Evolutionary conservation across 345 rosid genomes (phyloP), one percentile per base, ranked within the genome.

Genomic region (Citrus trifoliata): DNA sequence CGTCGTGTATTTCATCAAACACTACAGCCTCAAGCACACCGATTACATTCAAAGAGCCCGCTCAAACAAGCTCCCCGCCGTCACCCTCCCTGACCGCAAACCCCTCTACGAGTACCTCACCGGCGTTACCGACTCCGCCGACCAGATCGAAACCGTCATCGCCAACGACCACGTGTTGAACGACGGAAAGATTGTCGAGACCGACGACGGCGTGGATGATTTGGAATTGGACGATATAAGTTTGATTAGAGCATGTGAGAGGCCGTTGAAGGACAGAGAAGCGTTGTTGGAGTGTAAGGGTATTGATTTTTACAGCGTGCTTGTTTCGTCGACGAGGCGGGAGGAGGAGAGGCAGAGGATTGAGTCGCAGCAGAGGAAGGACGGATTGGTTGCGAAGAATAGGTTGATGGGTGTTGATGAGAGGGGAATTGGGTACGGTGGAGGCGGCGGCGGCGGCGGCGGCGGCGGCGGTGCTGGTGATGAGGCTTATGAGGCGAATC

Each of bases 311-410:
- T 88, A 90, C 32, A 82, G 94, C 37, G 97, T 91, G 3, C 78
- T 96, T 27, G 95, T 91, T 48, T 90, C 90, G 24, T 85, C 97
- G 22, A 96, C 94, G 10, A 90, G 88, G 78, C 87, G 98, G 32
- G 98, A 91, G 51, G 97, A 93, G 83, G 99, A 96, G 77, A 81
- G 92, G 79, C 97, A 91, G 86, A 94, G 94, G 76, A 80, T 94
- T n/a, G 98, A 93, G 77, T 89, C 93, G 61, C 97, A 94, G 77
- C 97, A 90, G 86, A 86, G 99, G 84, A 96, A 96, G 84, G 98
- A 96, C 60, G 99, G 99, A 2, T 85, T 96, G 75, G 98, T 96
- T 32, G 96, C 97, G 3, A 95, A 95, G 85, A 92, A 87, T 74
- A 86, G 99, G 78, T 62, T 95, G 46, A 93, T 91, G 97, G 97